phyloP scores from a whole-genome alignment of 139 green algal species.

The Volvox reticuliferus region DNA sequence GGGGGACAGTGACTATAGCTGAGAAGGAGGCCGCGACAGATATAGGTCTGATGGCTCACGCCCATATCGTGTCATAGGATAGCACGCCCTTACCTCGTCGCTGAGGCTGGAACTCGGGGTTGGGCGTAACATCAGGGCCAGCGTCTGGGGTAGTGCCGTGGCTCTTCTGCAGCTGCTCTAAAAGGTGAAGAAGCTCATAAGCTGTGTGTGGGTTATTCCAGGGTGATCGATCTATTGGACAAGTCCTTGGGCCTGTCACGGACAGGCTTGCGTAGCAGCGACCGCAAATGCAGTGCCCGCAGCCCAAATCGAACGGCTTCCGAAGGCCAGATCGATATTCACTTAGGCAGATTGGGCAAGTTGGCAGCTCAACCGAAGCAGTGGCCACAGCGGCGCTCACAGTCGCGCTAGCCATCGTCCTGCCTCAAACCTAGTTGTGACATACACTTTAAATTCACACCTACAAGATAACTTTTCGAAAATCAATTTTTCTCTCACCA shows the following conservation, averaged over 20 bases:
- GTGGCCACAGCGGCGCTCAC: background rate
- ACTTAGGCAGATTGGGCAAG: conserved; percentile 6
- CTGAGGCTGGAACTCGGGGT: background rate
- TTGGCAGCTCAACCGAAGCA: background rate
- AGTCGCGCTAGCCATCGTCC: background rate
- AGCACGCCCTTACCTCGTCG: too few species aligned
- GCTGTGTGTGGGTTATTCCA: conserved; percentile 18
- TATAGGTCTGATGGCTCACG: too few species aligned
- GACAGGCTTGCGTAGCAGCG: conserved; percentile 1
- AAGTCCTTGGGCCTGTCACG: conserved; percentile 3
- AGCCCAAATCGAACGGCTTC: conserved; percentile 18
- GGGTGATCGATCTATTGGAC: background rate
- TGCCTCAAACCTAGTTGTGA: background rate
- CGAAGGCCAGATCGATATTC: conserved; percentile 5
- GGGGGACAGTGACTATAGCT: too few species aligned
- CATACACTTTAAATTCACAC: too few species aligned
- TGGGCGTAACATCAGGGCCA: background rate
- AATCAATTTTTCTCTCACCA: too few species aligned
- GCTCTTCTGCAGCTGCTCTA: conserved; percentile 6
- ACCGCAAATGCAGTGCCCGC: conserved; percentile 32
- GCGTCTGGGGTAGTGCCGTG: background rate
- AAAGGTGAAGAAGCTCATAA: conserved; percentile 3
- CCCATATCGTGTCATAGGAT: too few species aligned
- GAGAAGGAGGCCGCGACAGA: background rate
- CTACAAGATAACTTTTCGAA: too few species aligned